Evolutionary conservation across 2,329 filamentous ascomycete genomes (phyloP), one percentile per base, ranked within the genome.

Genomic region (Ambrosiella beaveri): DNA sequence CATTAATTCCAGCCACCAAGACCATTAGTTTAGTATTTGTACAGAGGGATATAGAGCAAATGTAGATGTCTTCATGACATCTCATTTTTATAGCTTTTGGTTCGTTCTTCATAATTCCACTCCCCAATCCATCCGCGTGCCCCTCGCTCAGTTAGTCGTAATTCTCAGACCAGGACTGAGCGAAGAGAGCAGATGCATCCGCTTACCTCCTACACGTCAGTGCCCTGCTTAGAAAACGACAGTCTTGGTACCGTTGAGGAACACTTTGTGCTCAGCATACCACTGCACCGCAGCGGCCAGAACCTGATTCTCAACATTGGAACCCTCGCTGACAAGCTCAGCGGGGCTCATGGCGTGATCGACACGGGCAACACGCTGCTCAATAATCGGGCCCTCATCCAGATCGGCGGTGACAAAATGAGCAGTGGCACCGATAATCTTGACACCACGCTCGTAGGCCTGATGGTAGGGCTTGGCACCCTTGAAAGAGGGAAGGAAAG

Each of bases 401-500:
- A 93, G 71, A 69, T 91, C 86, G 36, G 84, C 85, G 1, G 87
- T 93, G 63, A 91, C 87, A 64, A 91, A 91, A 71, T 93, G 87
- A 4, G 87, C 87, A 1, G 86, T 89, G 27, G 87, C 87, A 60
- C 87, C 87, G 59, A 90, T 89, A 64, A 93, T 91, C 78, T 93
- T 93, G 63, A 93, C 87, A 61, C 87, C 87, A 36, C 86, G 80
- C 62, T 91, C 86, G 67, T 86, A 90, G 7, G 87, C 87, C 74
- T 93, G 87, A 70, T 91, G 87, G 71, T 93, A 93, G 2, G 87
- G 87, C 71, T 88, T 88, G 37, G 87, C 87, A 61, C 87, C 87
- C 76, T 93, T 93, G 79, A 93, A 93, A 8, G 79, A 84, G 0
- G 87, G 87, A 75, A 93, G 69, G 79, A 93, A 93, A 64, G 80